Evolutionary conservation across 371 early-diverging fungal species (phyloP), one percentile per base, ranked within the genome.

Genomic region (Zancudomyces culisetae): DNA sequence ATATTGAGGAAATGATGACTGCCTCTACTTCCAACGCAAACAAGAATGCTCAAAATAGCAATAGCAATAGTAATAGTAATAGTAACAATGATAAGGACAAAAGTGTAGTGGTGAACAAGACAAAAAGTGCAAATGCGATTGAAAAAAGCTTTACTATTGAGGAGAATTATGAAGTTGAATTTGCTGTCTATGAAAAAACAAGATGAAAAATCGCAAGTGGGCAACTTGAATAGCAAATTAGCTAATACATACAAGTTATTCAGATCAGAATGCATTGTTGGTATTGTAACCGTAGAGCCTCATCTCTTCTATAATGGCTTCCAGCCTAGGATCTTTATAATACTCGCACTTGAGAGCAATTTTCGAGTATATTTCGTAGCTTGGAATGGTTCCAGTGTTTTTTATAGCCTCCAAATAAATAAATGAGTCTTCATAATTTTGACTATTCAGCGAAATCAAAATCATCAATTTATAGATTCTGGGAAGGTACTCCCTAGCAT

Each of bases 331-430:
- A 42, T 85, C 86, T 21, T 69, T 61, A 53, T 77, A 76, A 20
- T 55, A 55, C 12, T 80, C 80, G 22, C 83, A 72, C 45, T 78
- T 76, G 24, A 67, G 61, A 26, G 76, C 75, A 12, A 85, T 59
- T 3, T 54, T 57, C 4, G 68, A 61, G 53, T 83, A 82, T 12
- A 74, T 69, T 0, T 55, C 27, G 52, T 69, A 66, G 0, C 71
- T 64, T n/a, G 86, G 86, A 45, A 75, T 68, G 41, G 79, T 74
- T 49, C 71, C 71, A 42, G 75, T 70, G 21, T 73, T 62, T 69
- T 80, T 80, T 81, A 83, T 80, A 57, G 81, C 76, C 57, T 84
- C 83, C 48, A 85, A 69, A 41, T 81, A 84, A 45, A 64, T 60
- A 56, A 85, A 85, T 23, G 81, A 84, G 30, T 79, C 78, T 56